Base-by-base conservation (phyloP, 2,329 filamentous ascomycete species). In the Geosmithia putterillii region DNA sequence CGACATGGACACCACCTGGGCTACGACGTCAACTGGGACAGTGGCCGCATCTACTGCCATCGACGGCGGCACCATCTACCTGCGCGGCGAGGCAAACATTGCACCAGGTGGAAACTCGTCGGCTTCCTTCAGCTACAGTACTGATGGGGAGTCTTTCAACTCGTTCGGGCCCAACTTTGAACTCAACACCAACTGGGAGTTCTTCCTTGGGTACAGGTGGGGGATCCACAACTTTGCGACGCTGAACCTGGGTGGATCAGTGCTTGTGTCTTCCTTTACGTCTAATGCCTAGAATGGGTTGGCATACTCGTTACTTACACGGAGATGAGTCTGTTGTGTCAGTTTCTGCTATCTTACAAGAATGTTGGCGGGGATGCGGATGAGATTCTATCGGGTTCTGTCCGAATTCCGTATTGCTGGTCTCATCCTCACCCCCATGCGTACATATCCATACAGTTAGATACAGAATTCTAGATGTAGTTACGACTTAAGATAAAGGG, bases 151-250 rank as follows among this genome's bases (percentile, higher is more conserved):
- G 5, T 56, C 34, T 0, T 72, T 66, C 32, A 54, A 47, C 5
- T 45, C 49, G 7, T 48, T 71, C 1, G 69, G 67, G 0, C 47
- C 41, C 5, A 46, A 51, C 1, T 63, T 59, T 17, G 49, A 51
- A 2, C 46, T 72, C 47, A 60, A 56, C 46, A 66, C 52, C 20
- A 54, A 59, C 19, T 71, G 66, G 66, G 46, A 56, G 12, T 68
- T 63, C 52, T 73, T 71, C 43, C 62, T 69, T 50, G 70, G 65
- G 0, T 72, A 71, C 48, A 59, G 69, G 1, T 73, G 58, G 49
- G 69, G 60, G 0, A 63, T 72, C 3, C 71, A 71, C 45, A 72
- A 72, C 48, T 69, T 60, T 54, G 70, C 68, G 0, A 72, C 68
- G 1, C 56, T 57, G 38, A 28, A 40, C 1, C 17, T 55, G 15